phyloP scores from a whole-genome alignment of 805 yeast genomes.

The Ogataea henricii region DNA sequence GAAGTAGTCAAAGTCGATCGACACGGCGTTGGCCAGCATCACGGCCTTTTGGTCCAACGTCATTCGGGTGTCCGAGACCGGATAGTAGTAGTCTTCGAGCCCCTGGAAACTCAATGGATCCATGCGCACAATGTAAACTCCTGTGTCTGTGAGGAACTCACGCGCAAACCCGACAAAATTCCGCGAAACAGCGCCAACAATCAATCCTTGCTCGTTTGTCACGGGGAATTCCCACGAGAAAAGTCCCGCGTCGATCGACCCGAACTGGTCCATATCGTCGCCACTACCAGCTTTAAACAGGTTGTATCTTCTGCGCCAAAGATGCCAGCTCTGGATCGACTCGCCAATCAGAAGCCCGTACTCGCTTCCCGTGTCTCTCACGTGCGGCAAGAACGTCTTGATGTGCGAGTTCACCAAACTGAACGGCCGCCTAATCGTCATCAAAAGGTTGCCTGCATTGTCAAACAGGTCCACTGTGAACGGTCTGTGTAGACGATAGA shows the following conservation, averaged over 20 bases:
- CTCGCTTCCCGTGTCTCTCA: slow-evolving; percentile 37
- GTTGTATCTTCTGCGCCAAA: slow-evolving; percentile 88
- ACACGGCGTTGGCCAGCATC: slow-evolving; percentile 81
- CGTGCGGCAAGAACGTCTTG: slow-evolving; percentile 64
- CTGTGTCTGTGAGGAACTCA: slow-evolving; percentile 92
- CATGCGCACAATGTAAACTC: slow-evolving; percentile 85
- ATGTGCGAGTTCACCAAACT: slow-evolving; percentile 88
- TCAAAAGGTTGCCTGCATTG: slow-evolving; percentile 55
- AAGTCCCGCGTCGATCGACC: slow-evolving; percentile 83
- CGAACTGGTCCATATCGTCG: slow-evolving; percentile 71
- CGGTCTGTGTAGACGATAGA: slow-evolving; percentile 85
- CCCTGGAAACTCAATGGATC: slow-evolving; percentile 70
- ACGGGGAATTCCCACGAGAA: slow-evolving; percentile 87
- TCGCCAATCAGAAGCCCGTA: slow-evolving; percentile 71
- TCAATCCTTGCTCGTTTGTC: slow-evolving; percentile 52
- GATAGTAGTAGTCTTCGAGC: slow-evolving; percentile 52
- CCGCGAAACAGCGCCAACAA: slow-evolving; percentile 79
- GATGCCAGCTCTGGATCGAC: slow-evolving; percentile 89
- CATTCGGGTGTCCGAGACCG: slow-evolving; percentile 45
- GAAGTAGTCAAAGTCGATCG: slow-evolving; percentile 94
- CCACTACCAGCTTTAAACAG: slow-evolving; percentile 53
- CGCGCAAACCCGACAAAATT: slow-evolving; percentile 95
- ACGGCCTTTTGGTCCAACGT: slow-evolving; percentile 84
- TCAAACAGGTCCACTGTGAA: slow-evolving; percentile 74
- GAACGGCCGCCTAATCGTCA: slow-evolving; percentile 80